phyloP scores from a whole-genome alignment of 1,284 basidiomycete species.

The Ganoderma meredithae region DNA sequence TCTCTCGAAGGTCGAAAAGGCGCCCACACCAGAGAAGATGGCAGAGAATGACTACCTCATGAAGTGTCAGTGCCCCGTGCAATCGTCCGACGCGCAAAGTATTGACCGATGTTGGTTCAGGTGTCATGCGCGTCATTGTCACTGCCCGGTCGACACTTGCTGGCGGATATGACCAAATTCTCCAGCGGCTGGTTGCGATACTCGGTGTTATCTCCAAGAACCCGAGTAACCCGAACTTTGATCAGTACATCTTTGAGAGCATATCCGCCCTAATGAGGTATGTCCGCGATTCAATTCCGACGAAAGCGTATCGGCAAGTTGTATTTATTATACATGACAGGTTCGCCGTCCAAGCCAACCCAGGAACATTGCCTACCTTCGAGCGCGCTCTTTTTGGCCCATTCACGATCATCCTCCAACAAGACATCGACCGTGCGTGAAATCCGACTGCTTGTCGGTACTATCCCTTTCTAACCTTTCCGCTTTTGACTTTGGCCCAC shows the following conservation, averaged over 20 bases:
- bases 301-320: neutral
- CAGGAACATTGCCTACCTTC: slow-evolving; percentile 75
- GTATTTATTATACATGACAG: slow-evolving; percentile 46
- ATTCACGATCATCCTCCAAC: slow-evolving; percentile 88
- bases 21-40: slow-evolving; percentile 90
- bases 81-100: neutral
- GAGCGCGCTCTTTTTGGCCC: slow-evolving; percentile 88
- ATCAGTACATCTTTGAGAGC: slow-evolving; percentile 97
- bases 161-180: slow-evolving; percentile 70
- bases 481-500: neutral
- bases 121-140: slow-evolving; percentile 92
- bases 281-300: slow-evolving; percentile 24
- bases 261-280: slow-evolving; percentile 91
- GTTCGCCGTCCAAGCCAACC: slow-evolving; percentile 81
- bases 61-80: slow-evolving; percentile 71
- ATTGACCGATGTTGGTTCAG: slow-evolving; percentile 47
- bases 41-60: slow-evolving; percentile 99
- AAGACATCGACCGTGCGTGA: slow-evolving; percentile 88
- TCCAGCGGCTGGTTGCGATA: slow-evolving; percentile 83
- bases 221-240: slow-evolving; percentile 97
- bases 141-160: slow-evolving; percentile 85
- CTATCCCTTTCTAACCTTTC: neutral
- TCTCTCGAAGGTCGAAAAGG: slow-evolving; percentile 83
- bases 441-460: neutral
- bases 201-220: slow-evolving; percentile 92